These are phyloP conservation scores for Coemansia sp. DNA, from an alignment of 192 early-diverging fungal genomes.

Conservation along the genomic window DNA sequence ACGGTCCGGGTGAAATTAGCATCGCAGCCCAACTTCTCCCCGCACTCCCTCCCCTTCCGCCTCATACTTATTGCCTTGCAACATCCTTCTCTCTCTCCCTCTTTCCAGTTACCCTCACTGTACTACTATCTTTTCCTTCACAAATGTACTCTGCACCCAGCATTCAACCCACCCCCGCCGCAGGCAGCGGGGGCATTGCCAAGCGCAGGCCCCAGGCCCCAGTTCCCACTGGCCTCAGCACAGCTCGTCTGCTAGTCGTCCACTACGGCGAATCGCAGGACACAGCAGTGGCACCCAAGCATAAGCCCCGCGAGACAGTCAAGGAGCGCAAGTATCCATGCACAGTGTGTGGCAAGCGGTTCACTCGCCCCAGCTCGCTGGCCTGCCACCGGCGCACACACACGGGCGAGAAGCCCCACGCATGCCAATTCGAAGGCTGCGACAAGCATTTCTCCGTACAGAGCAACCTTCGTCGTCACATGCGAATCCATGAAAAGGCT, in stretches of 20 bases:
- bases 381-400: slow-evolving; percentile 54
- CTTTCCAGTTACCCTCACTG: background rate
- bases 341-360: slow-evolving; percentile 39
- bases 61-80: background rate
- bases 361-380: slow-evolving; percentile 44
- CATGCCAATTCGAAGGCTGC: slow-evolving; percentile 43
- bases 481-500: slow-evolving; percentile 43
- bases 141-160: slow-evolving; percentile 3
- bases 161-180: background rate
- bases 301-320: slow-evolving; percentile 13
- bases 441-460: slow-evolving; percentile 50
- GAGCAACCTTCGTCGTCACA: slow-evolving; percentile 48
- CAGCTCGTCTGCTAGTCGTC: background rate
- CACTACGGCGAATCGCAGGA: background rate
- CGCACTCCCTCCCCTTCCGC: background rate
- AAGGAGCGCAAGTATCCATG: slow-evolving; percentile 53
- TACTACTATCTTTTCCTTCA: background rate
- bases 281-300: background rate
- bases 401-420: slow-evolving; percentile 53
- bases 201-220: slow-evolving; percentile 2
- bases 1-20: slow-evolving; percentile 5
- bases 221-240: background rate
- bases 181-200: slow-evolving; percentile 9
- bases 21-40: background rate
- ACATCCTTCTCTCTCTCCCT: background rate